Base-by-base conservation (phyloP, 73 alveolate species). In the Loxodes magnus region DNA sequence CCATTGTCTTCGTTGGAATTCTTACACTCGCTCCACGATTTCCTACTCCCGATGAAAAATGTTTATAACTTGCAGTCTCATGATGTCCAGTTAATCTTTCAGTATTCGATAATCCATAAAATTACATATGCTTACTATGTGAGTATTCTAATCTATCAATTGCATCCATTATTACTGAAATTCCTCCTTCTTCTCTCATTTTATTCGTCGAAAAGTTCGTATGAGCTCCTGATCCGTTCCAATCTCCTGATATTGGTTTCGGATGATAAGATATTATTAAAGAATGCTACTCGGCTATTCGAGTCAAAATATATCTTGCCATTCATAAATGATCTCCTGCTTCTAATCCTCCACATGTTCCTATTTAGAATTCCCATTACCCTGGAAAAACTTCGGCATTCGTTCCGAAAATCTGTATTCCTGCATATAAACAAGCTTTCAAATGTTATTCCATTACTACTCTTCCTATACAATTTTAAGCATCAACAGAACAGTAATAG, bases 361-460 rank as follows among this genome's bases (percentile, higher is more conserved):
- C 97, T n/a, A 83, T 51, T 62, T 87, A 71, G 77, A 64, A 64
- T 36, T 87, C 97, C 97, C 97, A 88, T 76, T 88, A 72, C 12
- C 92, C 88, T 17, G 97, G 97, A 73, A 79, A 80, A 29, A 79
- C 95, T 59, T 88, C 97, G 22, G 87, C 90, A 49, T 88, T 88
- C 33, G 87, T 74, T 21, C 95, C 97, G 16, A 93, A 78, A 43
- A 88, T 84, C 35, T 63, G 63, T 19, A 88, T 30, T 3, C 94
- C 94, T 2, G 95, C 67, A 73, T 73, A 52, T 57, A 74, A 70
- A 35, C 90, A 53, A 25, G 90, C 82, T 59, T 87, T 73, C 64
- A 66, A 67, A 58, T 84, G 93, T 26, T 84, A 87, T 26, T 88
- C 95, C 43, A 78, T 78, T 14, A 88, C 58, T 0, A 80, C 89